Percentiles rank a stretch among this genome's conserved stretches.
phyloP scores from a whole-genome alignment of 2,329 filamentous ascomycete species.

The Trichoderma koningii region DNA sequence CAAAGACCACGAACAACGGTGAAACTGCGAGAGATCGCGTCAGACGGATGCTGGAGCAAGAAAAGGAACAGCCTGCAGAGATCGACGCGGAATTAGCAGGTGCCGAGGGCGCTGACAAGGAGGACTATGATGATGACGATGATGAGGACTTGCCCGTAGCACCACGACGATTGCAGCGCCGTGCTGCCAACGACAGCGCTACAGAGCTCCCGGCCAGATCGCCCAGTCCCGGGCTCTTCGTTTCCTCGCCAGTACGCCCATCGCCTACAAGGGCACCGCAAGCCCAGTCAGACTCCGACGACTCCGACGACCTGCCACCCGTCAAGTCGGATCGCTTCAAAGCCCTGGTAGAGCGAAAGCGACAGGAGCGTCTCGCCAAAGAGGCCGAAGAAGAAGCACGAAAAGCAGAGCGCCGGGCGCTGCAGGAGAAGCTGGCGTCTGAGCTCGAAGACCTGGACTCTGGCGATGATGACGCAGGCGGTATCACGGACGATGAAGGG shows the following conservation, averaged over 20 bases:
- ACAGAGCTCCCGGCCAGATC: constrained; percentile 33
- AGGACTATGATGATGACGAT: constrained; percentile 35
- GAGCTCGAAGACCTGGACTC: constrained; percentile 42
- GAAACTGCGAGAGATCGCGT: constrained; percentile 47
- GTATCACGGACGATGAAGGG: constrained; percentile 62
- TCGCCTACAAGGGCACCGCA: constrained; percentile 36
- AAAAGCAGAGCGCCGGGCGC: constrained; percentile 47
- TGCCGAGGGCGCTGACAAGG: constrained; percentile 42
- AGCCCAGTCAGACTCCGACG: constrained; percentile 48
- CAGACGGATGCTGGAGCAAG: constrained; percentile 46
- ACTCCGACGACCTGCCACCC: constrained; percentile 50
- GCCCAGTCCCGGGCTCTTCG: constrained; percentile 55
- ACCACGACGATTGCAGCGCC: constrained; percentile 45
- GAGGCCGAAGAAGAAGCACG: constrained; percentile 61
- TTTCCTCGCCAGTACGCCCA: constrained; percentile 51
- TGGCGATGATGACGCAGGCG: constrained; percentile 49
- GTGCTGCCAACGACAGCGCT: constrained; percentile 39
- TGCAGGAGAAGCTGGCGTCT: constrained; percentile 41
- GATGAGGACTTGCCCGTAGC: constrained; percentile 40
- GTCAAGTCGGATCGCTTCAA: constrained; percentile 63
- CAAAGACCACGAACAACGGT: constrained; percentile 24
- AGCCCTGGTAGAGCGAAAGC: constrained; percentile 72
- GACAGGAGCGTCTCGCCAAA: constrained; percentile 67
- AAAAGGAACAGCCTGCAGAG: constrained; percentile 35
- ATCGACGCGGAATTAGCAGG: constrained; percentile 36